Evolutionary conservation across 2,329 filamentous ascomycete species (phyloP).

Genomic region (Polychaeton citri): DNA sequence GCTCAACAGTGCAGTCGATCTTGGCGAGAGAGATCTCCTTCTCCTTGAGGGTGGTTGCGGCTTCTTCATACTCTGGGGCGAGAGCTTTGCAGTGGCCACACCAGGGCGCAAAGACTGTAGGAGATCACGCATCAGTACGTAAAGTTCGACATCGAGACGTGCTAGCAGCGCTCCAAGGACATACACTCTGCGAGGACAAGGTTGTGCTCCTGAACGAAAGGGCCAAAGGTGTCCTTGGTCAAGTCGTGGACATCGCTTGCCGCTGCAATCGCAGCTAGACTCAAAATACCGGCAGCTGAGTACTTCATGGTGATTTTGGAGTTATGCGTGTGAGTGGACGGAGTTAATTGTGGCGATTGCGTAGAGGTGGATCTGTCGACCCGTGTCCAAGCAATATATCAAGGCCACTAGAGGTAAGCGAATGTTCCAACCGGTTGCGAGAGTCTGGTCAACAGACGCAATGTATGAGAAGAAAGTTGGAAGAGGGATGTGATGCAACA

Average conservation of each 20-base stretch:
- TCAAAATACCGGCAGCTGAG: slow-evolving; percentile 27
- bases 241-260: slow-evolving; percentile 74
- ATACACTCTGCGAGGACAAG: slow-evolving; percentile 90
- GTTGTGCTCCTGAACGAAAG: slow-evolving; percentile 73
- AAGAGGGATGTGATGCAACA: background rate
- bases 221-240: slow-evolving; percentile 73
- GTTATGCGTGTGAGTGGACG: too few species aligned
- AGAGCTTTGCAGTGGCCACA: slow-evolving; percentile 98
- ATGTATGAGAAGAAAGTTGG: background rate
- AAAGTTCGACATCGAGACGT: background rate
- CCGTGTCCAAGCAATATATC: too few species aligned
- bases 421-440: too few species aligned
- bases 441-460: background rate
- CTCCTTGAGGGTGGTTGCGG: slow-evolving; percentile 71
- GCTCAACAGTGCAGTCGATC: slow-evolving; percentile 90
- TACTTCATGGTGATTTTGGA: too few species aligned
- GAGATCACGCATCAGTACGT: too few species aligned
- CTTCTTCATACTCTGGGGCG: slow-evolving; percentile 80
- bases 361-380: too few species aligned
- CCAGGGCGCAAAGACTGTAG: slow-evolving; percentile 85
- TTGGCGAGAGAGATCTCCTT: slow-evolving; percentile 77
- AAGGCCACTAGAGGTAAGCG: too few species aligned
- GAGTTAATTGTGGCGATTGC: too few species aligned
- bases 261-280: slow-evolving; percentile 46
- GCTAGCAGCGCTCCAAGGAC: slow-evolving; percentile 21